These are phyloP conservation scores for Pseudocercospora eumusae DNA, from an alignment of 2,329 filamentous ascomycete species.

Conservation along the genomic window DNA sequence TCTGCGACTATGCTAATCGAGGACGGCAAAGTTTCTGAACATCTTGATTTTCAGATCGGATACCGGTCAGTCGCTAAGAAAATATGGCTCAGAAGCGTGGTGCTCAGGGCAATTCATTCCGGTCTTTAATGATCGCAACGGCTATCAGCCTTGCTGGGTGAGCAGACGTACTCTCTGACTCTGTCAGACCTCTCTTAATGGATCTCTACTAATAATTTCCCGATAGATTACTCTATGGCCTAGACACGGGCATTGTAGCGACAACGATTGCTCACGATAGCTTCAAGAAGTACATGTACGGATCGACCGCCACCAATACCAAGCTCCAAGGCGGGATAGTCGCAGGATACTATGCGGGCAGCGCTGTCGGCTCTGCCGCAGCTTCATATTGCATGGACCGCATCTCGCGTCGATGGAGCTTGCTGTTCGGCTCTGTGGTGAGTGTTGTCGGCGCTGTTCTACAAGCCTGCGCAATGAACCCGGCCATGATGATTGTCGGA, in stretches of 20 bases:
- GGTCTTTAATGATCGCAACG: slow-evolving; percentile 10
- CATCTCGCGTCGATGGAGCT: slow-evolving; percentile 42
- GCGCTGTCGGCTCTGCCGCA: slow-evolving; percentile 37
- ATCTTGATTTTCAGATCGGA: too few species aligned
- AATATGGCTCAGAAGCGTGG: slow-evolving; percentile 11
- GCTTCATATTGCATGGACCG: slow-evolving; percentile 41
- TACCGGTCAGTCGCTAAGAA: background rate
- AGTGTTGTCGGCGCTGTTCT: slow-evolving; percentile 34
- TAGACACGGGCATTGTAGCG: slow-evolving; percentile 38
- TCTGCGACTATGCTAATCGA: too few species aligned
- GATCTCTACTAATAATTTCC: background rate
- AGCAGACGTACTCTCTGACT: background rate
- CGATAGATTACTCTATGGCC: slow-evolving; percentile 2
- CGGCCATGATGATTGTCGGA: slow-evolving; percentile 32
- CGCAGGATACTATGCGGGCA: slow-evolving; percentile 40
- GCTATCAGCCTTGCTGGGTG: slow-evolving; percentile 12
- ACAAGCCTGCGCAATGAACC: slow-evolving; percentile 20
- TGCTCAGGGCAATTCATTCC: slow-evolving; percentile 9
- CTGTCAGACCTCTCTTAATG: background rate
- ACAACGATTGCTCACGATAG: slow-evolving; percentile 40
- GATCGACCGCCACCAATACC: slow-evolving; percentile 32
- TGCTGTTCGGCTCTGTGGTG: slow-evolving; percentile 21
- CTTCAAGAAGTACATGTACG: slow-evolving; percentile 41
- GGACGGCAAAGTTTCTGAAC: too few species aligned
- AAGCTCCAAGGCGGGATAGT: slow-evolving; percentile 39